A percentile compares a stretch with the other conserved stretches of the same genome.
Evolutionary conservation across 1,284 basidiomycete genomes (phyloP).

Genomic region (Sporisorium graminicola): DNA sequence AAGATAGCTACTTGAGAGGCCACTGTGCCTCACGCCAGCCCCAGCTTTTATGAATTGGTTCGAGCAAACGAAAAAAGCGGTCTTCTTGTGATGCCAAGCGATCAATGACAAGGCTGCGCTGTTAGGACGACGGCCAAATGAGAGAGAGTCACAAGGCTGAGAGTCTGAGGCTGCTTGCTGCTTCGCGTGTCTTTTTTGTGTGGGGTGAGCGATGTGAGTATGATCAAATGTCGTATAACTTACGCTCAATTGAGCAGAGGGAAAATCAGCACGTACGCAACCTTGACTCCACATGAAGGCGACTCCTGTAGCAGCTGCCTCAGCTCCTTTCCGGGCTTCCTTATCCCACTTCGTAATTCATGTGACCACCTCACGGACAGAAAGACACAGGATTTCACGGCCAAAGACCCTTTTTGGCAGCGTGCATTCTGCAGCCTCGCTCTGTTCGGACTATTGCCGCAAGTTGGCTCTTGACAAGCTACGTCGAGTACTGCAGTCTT

Average conservation of each 20-base stretch:
- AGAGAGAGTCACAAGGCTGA: not conserved
- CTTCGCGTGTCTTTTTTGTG: not conserved
- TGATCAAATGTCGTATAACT: not conserved
- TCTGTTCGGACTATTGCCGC: no score
- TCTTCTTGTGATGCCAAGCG: not conserved
- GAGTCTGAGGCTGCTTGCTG: not conserved
- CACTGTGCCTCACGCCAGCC: not conserved
- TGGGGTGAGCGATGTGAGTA: constrained; percentile 1
- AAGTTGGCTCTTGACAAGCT: no score
- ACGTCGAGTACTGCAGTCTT: no score
- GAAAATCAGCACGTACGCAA: not conserved
- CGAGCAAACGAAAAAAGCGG: no score
- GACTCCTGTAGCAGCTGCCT: not conserved
- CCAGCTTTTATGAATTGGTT: no score
- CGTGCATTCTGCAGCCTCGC: no score
- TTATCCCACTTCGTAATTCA: not conserved
- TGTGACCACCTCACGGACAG: no score
- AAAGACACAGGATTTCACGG: not conserved
- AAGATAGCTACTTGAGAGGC: not conserved
- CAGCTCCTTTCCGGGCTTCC: not conserved
- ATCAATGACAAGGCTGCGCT: not conserved
- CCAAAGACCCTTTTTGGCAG: not conserved
- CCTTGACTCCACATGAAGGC: not conserved
- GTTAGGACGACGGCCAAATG: no score
- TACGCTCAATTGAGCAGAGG: not conserved